Evolutionary conservation across 306 rosid species (phyloP), one percentile per base, ranked within the genome.

Genomic region (Lathyrus tuberosus): DNA sequence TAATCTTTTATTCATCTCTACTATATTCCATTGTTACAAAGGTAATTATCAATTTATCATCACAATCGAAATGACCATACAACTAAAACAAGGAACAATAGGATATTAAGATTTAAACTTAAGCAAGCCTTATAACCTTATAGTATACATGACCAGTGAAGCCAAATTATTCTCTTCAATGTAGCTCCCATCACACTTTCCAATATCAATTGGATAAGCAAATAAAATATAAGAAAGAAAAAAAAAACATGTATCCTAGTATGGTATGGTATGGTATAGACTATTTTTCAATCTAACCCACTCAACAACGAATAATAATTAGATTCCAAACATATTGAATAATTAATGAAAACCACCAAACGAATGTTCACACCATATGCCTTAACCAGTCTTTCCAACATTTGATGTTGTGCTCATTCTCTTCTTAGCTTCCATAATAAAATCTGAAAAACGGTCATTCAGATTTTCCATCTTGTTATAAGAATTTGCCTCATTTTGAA

Each of bases 361-460:
- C 49, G 30, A 28, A 44, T 17, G n/a, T 65, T 14, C 58, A 65
- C 5, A 5, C 24, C 15, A 53, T 18, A 18, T 4, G 52, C 61
- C 51, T 62, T 83, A 48, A 52, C 73, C 64, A 22, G 15, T 38
- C 57, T 69, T 85, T 68, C 86, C 81, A 52, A 68, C 9, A 68
- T 13, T 74, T 0, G 87, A 78, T 8, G 81, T 67, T 43, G 79
- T 71, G 68, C 78, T 63, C 7, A 87, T 67, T 70, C 62, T 87
- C 48, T 44, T 71, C 79, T 46, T 76, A 8, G 76, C 71, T 33
- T 41, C 49, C 20, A 74, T 62, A 72, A 85, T 81, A 38, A 75
- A 89, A 31, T 80, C 86, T 18, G 87, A 71, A 69, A 80, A 78
- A 5, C 71, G 80, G 43, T 89, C 90, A n/a, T 59, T 69, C 1